Conservation (phyloP, 176 grass and related monocot genomes). For the Olyra latifolia region DNA sequence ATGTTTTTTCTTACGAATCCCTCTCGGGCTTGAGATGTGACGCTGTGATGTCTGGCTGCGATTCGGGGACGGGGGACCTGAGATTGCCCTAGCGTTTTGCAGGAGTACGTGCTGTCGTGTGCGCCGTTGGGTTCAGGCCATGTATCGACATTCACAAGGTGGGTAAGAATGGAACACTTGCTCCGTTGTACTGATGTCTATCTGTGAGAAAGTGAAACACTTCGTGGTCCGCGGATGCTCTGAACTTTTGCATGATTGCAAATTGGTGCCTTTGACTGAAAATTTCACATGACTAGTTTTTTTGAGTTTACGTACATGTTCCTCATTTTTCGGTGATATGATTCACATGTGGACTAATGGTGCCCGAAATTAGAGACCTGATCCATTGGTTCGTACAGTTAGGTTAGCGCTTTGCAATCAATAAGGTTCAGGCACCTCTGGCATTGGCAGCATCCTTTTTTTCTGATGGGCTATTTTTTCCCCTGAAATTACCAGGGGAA, state of each 20-base stretch:
- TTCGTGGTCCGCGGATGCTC: background rate
- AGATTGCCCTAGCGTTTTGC: constrained; percentile 23
- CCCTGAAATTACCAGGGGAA: constrained; percentile 47
- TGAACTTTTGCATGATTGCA: constrained; percentile 24
- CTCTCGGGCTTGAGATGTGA: constrained; percentile 4
- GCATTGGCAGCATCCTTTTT: background rate
- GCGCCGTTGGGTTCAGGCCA: constrained; percentile 58
- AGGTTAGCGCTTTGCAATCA: background rate
- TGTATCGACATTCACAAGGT: constrained; percentile 99
- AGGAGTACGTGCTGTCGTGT: constrained; percentile 32
- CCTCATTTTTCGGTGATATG: background rate
- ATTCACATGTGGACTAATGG: background rate
- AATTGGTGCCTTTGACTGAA: background rate
- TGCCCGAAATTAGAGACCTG: background rate
- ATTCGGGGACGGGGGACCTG: too few relatives aligned
- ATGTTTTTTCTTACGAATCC: constrained; percentile 19
- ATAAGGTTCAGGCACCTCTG: background rate
- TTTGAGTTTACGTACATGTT: background rate
- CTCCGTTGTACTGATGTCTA: background rate
- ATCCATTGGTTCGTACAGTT: background rate
- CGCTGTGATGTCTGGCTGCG: background rate
- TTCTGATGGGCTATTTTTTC: background rate
- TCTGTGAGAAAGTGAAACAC: background rate
- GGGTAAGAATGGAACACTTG: background rate
- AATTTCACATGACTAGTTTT: background rate